These are phyloP conservation scores for Chrysoporthe austroafricana DNA, from an alignment of 2,329 filamentous ascomycete genomes.

Conservation along the genomic window DNA sequence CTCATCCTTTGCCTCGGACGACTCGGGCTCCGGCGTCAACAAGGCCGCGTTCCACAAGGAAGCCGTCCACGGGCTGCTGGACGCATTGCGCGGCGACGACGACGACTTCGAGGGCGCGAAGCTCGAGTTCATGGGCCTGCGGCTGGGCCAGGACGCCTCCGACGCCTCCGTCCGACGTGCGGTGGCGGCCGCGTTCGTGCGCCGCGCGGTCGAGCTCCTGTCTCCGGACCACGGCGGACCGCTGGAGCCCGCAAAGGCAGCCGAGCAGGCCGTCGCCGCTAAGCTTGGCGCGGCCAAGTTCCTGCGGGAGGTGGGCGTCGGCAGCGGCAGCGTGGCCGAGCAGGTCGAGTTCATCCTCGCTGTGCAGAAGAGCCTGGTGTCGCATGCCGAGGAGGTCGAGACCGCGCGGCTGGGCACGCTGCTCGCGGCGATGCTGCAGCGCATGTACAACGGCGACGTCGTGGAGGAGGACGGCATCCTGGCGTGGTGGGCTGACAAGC, in stretches of 20 bases:
- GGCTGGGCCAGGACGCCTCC: constrained; percentile 87
- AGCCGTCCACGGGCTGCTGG: constrained; percentile 83
- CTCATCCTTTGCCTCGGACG: constrained; percentile 74
- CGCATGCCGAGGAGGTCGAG: constrained; percentile 55
- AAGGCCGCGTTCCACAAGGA: constrained; percentile 77
- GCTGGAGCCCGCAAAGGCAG: constrained; percentile 66
- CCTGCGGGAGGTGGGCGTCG: constrained; percentile 62
- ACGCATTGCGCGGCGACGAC: constrained; percentile 75
- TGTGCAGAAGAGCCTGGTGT: constrained; percentile 77
- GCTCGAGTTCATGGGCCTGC: constrained; percentile 90
- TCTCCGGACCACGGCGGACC: constrained; percentile 48
- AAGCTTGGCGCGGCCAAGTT: constrained; percentile 59
- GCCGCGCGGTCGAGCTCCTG: constrained; percentile 73
- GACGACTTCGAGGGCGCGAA: constrained; percentile 81
- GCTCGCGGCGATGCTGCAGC: constrained; percentile 78
- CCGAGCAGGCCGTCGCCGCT: constrained; percentile 62
- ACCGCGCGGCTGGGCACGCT: constrained; percentile 59
- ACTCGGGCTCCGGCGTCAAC: constrained; percentile 54
- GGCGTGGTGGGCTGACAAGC: constrained; percentile 82
- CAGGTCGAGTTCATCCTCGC: constrained; percentile 85
- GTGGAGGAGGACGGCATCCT: constrained; percentile 88
- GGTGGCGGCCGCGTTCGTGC: constrained; percentile 83
- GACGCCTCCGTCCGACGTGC: constrained; percentile 87
- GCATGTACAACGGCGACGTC: constrained; percentile 82
- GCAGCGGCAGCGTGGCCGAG: constrained; percentile 69